Conservation (phyloP, 2,329 filamentous ascomycete species). For the Paraconiothyrium sp. region DNA sequence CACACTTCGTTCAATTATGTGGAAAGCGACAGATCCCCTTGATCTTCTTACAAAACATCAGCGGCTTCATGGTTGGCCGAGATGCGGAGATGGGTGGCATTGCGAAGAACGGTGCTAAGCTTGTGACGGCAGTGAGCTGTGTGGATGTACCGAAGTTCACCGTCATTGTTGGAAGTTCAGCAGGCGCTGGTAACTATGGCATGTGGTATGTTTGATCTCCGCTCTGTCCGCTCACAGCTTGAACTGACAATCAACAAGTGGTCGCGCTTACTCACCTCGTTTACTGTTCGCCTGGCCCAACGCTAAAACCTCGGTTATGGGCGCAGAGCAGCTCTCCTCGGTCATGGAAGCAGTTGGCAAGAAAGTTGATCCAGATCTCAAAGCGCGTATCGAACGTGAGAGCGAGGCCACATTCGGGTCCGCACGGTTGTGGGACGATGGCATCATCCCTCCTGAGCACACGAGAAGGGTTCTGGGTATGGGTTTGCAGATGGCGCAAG, state of each 20-base stretch:
- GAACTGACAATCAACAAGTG: slow-evolving; percentile 58
- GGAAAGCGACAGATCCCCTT: slow-evolving; percentile 88
- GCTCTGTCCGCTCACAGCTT: slow-evolving; percentile 7
- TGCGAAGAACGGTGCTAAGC: slow-evolving; percentile 96
- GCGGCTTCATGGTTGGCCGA: slow-evolving; percentile 96
- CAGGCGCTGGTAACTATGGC: slow-evolving; percentile 95
- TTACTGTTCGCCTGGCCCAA: slow-evolving; percentile 99
- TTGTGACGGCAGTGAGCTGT: slow-evolving; percentile 94
- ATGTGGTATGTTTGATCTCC: slow-evolving; percentile 73
- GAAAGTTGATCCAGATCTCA: slow-evolving; percentile 80
- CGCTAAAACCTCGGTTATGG: slow-evolving; percentile 96
- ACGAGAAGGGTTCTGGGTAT: slow-evolving; percentile 60
- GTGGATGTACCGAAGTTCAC: slow-evolving; percentile 97
- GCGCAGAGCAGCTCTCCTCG: slow-evolving; percentile 85
- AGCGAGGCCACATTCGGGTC: slow-evolving; percentile 89
- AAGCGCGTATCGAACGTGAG: slow-evolving; percentile 86
- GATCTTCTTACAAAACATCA: slow-evolving; percentile 95
- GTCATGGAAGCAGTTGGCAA: slow-evolving; percentile 97
- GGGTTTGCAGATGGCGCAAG: slow-evolving; percentile 58
- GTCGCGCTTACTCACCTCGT: slow-evolving; percentile 87
- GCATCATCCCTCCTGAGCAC: slow-evolving; percentile 60
- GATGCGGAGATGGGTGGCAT: slow-evolving; percentile 95
- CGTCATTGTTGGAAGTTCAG: slow-evolving; percentile 91
- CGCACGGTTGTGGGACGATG: slow-evolving; percentile 83
- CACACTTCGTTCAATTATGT: slow-evolving; percentile 97